Percentiles rank a stretch among this genome's conserved stretches.
Conservation (phyloP, 2,329 filamentous ascomycete genomes). For the Pseudogymnoascus sp. region DNA sequence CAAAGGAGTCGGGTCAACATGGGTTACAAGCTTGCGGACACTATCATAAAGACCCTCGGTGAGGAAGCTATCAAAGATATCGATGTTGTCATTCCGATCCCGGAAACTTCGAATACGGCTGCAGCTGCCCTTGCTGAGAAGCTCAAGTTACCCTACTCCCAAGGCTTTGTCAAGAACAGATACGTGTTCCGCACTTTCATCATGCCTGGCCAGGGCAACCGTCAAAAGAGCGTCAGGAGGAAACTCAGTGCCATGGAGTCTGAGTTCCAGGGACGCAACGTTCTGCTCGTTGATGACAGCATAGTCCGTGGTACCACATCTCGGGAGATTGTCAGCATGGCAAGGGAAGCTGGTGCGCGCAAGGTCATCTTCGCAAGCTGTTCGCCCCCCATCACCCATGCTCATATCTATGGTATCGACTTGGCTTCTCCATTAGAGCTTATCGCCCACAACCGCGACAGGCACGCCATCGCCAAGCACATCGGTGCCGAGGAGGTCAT, state of each 20-base stretch:
- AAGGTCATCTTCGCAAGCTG: constrained; percentile 80
- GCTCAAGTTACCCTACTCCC: constrained; percentile 67
- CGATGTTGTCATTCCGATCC: constrained; percentile 77
- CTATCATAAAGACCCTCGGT: constrained; percentile 58
- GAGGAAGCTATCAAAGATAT: constrained; percentile 65
- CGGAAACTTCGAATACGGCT: constrained; percentile 74
- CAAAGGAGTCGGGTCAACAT: constrained; percentile 78
- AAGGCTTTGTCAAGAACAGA: constrained; percentile 82
- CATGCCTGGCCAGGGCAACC: constrained; percentile 70
- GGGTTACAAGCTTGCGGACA: constrained; percentile 72
- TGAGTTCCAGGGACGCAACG: constrained; percentile 73
- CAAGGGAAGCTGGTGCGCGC: constrained; percentile 70
- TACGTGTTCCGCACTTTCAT: constrained; percentile 87
- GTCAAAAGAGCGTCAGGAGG: constrained; percentile 78
- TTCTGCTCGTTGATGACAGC: constrained; percentile 81
- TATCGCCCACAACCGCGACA: constrained; percentile 59
- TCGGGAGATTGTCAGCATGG: constrained; percentile 74
- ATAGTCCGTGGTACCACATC: constrained; percentile 82
- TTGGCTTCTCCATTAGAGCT: constrained; percentile 63
- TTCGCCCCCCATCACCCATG: constrained; percentile 72
- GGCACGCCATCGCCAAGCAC: constrained; percentile 52
- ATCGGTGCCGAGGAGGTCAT: constrained; percentile 71
- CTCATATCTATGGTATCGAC: constrained; percentile 81
- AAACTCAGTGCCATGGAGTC: constrained; percentile 82
- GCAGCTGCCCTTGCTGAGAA: constrained; percentile 68